Percentiles rank a stretch among this genome's conserved stretches.
phyloP scores from a whole-genome alignment of 1,139 yeast genomes.

The Geotrichum australiense region DNA sequence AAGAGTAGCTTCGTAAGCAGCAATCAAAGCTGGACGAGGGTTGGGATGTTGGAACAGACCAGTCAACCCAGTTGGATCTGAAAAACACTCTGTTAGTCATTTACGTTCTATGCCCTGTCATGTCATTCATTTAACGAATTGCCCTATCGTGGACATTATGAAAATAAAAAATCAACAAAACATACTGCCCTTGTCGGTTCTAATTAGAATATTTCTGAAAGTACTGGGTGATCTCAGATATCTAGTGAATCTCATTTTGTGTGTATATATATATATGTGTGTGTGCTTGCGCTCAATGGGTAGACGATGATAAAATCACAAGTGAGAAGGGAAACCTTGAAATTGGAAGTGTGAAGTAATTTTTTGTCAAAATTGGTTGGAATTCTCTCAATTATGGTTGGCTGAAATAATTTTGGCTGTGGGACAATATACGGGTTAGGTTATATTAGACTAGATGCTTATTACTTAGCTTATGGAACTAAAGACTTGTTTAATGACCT shows the following conservation, averaged over 20 bases:
- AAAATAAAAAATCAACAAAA: slow-evolving; percentile 4
- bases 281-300: too few relatives aligned
- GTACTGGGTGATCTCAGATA: slow-evolving; percentile 35
- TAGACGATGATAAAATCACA: too few relatives aligned
- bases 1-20: slow-evolving; percentile 66
- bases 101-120: not conserved
- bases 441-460: too few relatives aligned
- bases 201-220: slow-evolving; percentile 53
- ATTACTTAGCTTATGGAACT: too few relatives aligned
- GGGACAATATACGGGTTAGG: too few relatives aligned
- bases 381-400: too few relatives aligned
- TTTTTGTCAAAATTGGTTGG: too few relatives aligned
- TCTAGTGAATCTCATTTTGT: slow-evolving; percentile 38
- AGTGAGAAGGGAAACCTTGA: too few relatives aligned
- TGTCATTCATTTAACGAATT: not conserved
- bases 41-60: slow-evolving; percentile 75
- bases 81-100: slow-evolving; percentile 2
- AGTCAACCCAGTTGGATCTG: slow-evolving; percentile 63
- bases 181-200: slow-evolving; percentile 51
- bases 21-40: slow-evolving; percentile 73
- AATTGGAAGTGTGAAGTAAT: too few relatives aligned
- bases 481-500: too few relatives aligned
- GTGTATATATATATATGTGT: slow-evolving; percentile 4
- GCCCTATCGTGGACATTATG: not conserved
- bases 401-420: too few relatives aligned